Percentiles rank a stretch among this genome's conserved stretches.
Conservation (phyloP, 352 stramenopile species). For the Phytophthora pistaciae region DNA sequence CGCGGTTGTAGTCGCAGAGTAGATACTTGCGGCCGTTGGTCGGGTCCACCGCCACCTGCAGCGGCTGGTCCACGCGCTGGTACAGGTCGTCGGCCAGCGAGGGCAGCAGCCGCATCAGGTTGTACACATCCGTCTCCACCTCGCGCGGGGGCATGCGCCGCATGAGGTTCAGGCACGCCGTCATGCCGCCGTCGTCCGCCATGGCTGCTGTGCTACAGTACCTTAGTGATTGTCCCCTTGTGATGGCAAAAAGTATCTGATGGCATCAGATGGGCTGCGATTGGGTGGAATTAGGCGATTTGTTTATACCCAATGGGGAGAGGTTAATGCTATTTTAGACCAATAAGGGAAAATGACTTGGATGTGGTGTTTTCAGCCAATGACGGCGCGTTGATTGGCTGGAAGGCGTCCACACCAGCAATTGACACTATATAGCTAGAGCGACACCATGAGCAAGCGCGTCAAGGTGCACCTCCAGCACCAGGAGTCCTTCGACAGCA, state of each 20-base stretch:
- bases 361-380: background rate
- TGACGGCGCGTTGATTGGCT: conserved; percentile 25
- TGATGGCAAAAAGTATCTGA: background rate
- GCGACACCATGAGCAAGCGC: conserved; percentile 62
- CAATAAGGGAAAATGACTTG: background rate
- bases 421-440: conserved; percentile 9
- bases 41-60: conserved; percentile 89
- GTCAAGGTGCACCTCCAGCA: conserved; percentile 71
- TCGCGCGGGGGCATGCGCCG: conserved; percentile 89
- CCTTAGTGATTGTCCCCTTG: background rate
- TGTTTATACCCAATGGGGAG: background rate
- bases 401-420: conserved; percentile 33
- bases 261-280: background rate
- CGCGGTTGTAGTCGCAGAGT: conserved; percentile 96
- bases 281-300: background rate
- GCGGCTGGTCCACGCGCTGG: conserved; percentile 93
- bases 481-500: conserved; percentile 61
- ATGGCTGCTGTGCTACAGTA: conserved; percentile 14
- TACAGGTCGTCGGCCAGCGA: conserved; percentile 92
- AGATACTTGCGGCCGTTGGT: conserved; percentile 92
- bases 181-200: conserved; percentile 60
- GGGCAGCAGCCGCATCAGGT: conserved; percentile 84
- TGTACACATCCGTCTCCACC: conserved; percentile 87
- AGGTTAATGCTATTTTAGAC: background rate
- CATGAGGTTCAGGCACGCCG: conserved; percentile 90